Conservation (phyloP, 495 filamentous ascomycete genomes). For the Penicillium coprophilum region DNA sequence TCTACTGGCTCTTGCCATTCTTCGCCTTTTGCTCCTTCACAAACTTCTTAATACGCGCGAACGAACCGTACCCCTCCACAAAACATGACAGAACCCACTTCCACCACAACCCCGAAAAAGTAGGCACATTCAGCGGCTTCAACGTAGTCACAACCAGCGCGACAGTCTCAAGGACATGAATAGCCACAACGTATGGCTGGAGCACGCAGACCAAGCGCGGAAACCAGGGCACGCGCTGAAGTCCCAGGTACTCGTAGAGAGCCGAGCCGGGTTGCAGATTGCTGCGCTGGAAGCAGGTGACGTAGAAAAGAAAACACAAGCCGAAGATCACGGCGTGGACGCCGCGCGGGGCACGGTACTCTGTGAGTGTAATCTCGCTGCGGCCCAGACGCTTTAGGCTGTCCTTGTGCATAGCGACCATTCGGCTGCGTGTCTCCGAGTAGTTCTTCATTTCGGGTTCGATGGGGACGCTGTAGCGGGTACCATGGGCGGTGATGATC, state of each 20-base stretch:
- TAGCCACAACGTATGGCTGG: constrained; percentile 48
- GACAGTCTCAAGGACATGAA: constrained; percentile 55
- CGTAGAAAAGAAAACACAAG: constrained; percentile 43
- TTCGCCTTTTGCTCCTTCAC: constrained; percentile 53
- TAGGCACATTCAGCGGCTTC: constrained; percentile 45
- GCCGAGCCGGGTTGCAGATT: constrained; percentile 58
- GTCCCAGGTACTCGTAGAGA: constrained; percentile 49
- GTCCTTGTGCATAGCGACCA: constrained; percentile 68
- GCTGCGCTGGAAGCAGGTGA: constrained; percentile 43
- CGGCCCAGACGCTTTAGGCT: constrained; percentile 53
- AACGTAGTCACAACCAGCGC: constrained; percentile 52
- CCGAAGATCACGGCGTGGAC: constrained; percentile 42
- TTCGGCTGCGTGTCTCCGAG: constrained; percentile 59
- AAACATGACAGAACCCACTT: constrained; percentile 57
- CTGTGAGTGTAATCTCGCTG: constrained; percentile 55
- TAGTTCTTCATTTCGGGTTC: constrained; percentile 60
- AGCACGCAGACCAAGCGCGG: constrained; percentile 48
- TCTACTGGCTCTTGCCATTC: constrained; percentile 36
- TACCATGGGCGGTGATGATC: constrained; percentile 48
- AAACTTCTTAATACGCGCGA: constrained; percentile 54
- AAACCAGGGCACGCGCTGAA: constrained; percentile 49
- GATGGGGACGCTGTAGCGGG: constrained; percentile 56
- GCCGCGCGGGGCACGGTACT: constrained; percentile 51
- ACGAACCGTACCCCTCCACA: constrained; percentile 58
- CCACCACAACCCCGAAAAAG: constrained; percentile 57